Evolutionary conservation across 1,139 yeast species (phyloP).

Genomic region (Debaryomyces psychrophilus): DNA sequence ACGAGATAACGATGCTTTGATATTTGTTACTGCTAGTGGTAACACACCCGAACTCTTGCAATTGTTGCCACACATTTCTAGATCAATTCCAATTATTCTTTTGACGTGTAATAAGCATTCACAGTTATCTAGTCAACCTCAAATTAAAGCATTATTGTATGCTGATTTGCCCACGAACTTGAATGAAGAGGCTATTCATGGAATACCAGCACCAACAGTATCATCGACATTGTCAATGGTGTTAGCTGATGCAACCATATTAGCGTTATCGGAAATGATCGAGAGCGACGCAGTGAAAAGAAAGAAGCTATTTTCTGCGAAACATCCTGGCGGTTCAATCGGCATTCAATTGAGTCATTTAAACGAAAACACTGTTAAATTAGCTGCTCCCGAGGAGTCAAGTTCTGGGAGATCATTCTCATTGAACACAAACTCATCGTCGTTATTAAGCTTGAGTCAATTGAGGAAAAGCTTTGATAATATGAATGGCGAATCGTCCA

Average conservation of each 20-base stretch:
- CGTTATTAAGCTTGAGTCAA: conserved; percentile 35
- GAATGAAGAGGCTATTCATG: conserved; percentile 69
- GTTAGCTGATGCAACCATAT: conserved; percentile 76
- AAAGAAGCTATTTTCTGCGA: conserved; percentile 58
- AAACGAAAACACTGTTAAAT: conserved; percentile 27
- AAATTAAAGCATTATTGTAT: conserved; percentile 54
- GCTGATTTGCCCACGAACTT: conserved; percentile 64
- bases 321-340: conserved; percentile 92
- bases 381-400: conserved; percentile 11
- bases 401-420: conserved; percentile 8
- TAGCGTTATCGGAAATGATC: conserved; percentile 71
- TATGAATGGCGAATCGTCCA: conserved; percentile 6
- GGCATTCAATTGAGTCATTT: conserved; percentile 57
- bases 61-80: conserved; percentile 61
- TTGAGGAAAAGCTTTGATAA: conserved; percentile 22
- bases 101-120: conserved; percentile 63
- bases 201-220: conserved; percentile 86
- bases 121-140: conserved; percentile 47
- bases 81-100: conserved; percentile 56
- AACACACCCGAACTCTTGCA: conserved; percentile 75
- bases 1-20: conserved; percentile 60
- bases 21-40: conserved; percentile 80
- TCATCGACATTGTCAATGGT: conserved; percentile 78
- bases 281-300: conserved; percentile 59
- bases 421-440: conserved; percentile 29